These are phyloP conservation scores for Wickerhamomyces sp. DNA, from an alignment of 1,139 yeast species.

Conservation along the genomic window DNA sequence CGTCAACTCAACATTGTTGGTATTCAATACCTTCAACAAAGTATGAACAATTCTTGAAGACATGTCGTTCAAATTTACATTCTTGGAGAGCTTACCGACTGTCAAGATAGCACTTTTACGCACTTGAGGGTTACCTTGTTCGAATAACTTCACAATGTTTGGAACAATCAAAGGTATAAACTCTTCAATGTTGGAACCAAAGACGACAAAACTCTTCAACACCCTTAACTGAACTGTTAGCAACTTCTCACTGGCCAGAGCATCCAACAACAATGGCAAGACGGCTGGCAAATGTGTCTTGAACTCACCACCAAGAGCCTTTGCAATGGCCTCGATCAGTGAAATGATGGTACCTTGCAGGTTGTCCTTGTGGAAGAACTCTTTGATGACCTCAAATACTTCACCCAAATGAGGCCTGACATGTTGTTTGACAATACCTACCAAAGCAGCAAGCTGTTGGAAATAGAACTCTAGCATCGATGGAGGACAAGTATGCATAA, in stretches of 20 bases:
- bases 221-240: constrained; percentile 70
- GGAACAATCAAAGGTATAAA: constrained; percentile 84
- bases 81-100: constrained; percentile 73
- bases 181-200: constrained; percentile 86
- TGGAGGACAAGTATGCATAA: constrained; percentile 80
- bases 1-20: constrained; percentile 56
- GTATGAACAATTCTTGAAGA: constrained; percentile 90
- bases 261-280: constrained; percentile 68
- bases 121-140: constrained; percentile 52
- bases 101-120: constrained; percentile 78
- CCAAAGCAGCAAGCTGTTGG: constrained; percentile 78
- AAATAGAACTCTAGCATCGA: constrained; percentile 84
- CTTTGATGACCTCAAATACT: constrained; percentile 72
- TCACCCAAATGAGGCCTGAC: constrained; percentile 77
- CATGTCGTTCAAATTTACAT: constrained; percentile 77
- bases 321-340: constrained; percentile 78
- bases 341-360: constrained; percentile 77
- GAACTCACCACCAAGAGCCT: constrained; percentile 88
- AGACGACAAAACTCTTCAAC: constrained; percentile 79
- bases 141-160: constrained; percentile 75
- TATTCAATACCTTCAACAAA: constrained; percentile 61
- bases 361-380: constrained; percentile 62
- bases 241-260: constrained; percentile 73
- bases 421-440: constrained; percentile 82
- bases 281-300: constrained; percentile 77